phyloP scores from a whole-genome alignment of 768 basidiomycete species.

The Termitomyces sp. region DNA sequence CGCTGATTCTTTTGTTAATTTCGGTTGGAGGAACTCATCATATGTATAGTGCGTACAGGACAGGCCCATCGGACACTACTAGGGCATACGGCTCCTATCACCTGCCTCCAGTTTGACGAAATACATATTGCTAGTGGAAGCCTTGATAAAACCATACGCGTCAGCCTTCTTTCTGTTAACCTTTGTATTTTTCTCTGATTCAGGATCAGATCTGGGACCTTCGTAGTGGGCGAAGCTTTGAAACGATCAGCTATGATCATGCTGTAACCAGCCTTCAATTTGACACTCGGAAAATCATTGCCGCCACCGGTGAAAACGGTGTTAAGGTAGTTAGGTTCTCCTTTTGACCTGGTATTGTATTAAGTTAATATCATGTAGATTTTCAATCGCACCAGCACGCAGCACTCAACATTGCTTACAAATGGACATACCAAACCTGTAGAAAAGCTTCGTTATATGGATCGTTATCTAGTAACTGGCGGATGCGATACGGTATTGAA shows the following conservation, averaged over 20 bases:
- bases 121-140: conserved; percentile 89
- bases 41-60: conserved; percentile 82
- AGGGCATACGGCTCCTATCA: conserved; percentile 91
- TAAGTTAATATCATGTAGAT: conserved; percentile 43
- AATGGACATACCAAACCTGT: conserved; percentile 94
- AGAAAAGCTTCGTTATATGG: conserved; percentile 90
- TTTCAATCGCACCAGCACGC: conserved; percentile 92
- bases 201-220: conserved; percentile 89
- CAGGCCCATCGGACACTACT: conserved; percentile 90
- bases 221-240: conserved; percentile 80
- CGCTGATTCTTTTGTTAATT: conserved; percentile 29
- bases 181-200: neutral
- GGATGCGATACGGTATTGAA: conserved; percentile 83
- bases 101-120: conserved; percentile 95
- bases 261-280: conserved; percentile 91
- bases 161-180: conserved; percentile 29
- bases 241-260: conserved; percentile 87
- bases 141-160: conserved; percentile 88
- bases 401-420: conserved; percentile 75
- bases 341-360: neutral
- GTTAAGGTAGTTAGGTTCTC: conserved; percentile 56
- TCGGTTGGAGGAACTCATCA: neutral
- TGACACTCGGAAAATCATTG: conserved; percentile 88
- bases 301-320: conserved; percentile 90
- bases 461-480: conserved; percentile 89